These are phyloP conservation scores for Thyridium curvatum DNA, from an alignment of 2,329 filamentous ascomycete species.

Conservation along the genomic window DNA sequence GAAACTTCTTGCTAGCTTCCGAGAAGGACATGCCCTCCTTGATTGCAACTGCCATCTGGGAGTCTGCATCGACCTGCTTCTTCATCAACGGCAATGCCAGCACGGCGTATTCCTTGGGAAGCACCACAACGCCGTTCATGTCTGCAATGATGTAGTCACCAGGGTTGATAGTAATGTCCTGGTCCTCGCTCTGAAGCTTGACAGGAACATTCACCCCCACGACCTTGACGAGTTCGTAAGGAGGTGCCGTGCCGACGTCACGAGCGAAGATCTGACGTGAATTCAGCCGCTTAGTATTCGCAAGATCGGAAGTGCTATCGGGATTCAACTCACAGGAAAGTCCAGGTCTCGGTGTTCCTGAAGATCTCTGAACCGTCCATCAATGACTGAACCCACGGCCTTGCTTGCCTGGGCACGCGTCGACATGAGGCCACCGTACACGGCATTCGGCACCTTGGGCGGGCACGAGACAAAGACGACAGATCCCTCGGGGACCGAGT, in stretches of 20 bases:
- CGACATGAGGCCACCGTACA: slow-evolving; percentile 49
- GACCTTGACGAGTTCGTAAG: slow-evolving; percentile 33
- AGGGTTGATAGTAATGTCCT: slow-evolving; percentile 29
- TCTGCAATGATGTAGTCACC: slow-evolving; percentile 39
- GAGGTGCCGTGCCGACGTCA: slow-evolving; percentile 36
- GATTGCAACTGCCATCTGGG: slow-evolving; percentile 32
- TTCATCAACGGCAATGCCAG: slow-evolving; percentile 31
- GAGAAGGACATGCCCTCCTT: slow-evolving; percentile 33
- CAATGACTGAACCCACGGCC: slow-evolving; percentile 42
- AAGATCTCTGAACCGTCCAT: slow-evolving; percentile 45
- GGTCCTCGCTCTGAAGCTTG: slow-evolving; percentile 26
- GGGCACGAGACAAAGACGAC: slow-evolving; percentile 46
- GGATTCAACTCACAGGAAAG: slow-evolving; percentile 28
- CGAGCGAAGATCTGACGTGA: slow-evolving; percentile 30
- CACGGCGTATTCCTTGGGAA: slow-evolving; percentile 30
- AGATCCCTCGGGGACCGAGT: slow-evolving; percentile 36
- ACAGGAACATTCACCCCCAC: slow-evolving; percentile 33
- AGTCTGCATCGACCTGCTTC: slow-evolving; percentile 33
- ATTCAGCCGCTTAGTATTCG: too few relatives aligned
- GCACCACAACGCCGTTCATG: slow-evolving; percentile 37
- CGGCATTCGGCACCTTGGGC: slow-evolving; percentile 36
- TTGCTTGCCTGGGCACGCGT: slow-evolving; percentile 35
- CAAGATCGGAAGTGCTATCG: background rate
- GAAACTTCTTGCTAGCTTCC: slow-evolving; percentile 36
- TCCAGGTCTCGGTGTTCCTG: slow-evolving; percentile 43